Percentiles rank a stretch among this genome's conserved stretches.
Conservation (phyloP, 352 stramenopile genomes). For the Achlya hypogyna region DNA sequence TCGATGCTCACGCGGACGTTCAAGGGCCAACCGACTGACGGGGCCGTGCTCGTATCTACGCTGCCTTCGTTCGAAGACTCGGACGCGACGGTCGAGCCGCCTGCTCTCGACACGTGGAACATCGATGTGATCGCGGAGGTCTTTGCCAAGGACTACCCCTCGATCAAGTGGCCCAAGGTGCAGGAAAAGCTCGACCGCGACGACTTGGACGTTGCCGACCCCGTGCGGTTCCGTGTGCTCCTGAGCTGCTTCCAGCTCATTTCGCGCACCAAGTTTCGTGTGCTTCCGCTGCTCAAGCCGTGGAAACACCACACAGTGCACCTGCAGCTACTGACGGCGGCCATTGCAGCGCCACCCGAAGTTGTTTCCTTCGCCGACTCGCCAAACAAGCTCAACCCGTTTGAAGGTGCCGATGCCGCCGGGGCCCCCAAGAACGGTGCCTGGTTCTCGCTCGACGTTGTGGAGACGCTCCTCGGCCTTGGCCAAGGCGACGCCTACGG, state of each 20-base stretch:
- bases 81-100: not conserved
- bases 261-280: slow-evolving; percentile 71
- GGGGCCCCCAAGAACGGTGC: slow-evolving; percentile 77
- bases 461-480: slow-evolving; percentile 68
- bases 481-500: slow-evolving; percentile 80
- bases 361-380: slow-evolving; percentile 75
- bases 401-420: slow-evolving; percentile 79
- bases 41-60: slow-evolving; percentile 70
- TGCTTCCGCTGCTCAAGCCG: slow-evolving; percentile 54
- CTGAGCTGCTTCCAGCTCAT: slow-evolving; percentile 73
- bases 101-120: slow-evolving; percentile 44
- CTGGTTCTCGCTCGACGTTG: slow-evolving; percentile 79
- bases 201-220: slow-evolving; percentile 56
- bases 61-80: slow-evolving; percentile 43
- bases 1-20: slow-evolving; percentile 81
- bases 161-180: slow-evolving; percentile 82
- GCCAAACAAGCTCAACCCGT: slow-evolving; percentile 67
- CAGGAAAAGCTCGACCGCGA: slow-evolving; percentile 75
- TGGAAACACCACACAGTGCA: slow-evolving; percentile 77
- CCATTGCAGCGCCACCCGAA: slow-evolving; percentile 69
- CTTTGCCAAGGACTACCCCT: slow-evolving; percentile 71
- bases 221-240: slow-evolving; percentile 54
- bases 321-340: slow-evolving; percentile 62
- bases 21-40: slow-evolving; percentile 51
- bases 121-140: slow-evolving; percentile 81